Percentiles rank a stretch among this genome's conserved stretches.
phyloP scores from a whole-genome alignment of 257 asterid genomes.

The Scutellaria barbata region DNA sequence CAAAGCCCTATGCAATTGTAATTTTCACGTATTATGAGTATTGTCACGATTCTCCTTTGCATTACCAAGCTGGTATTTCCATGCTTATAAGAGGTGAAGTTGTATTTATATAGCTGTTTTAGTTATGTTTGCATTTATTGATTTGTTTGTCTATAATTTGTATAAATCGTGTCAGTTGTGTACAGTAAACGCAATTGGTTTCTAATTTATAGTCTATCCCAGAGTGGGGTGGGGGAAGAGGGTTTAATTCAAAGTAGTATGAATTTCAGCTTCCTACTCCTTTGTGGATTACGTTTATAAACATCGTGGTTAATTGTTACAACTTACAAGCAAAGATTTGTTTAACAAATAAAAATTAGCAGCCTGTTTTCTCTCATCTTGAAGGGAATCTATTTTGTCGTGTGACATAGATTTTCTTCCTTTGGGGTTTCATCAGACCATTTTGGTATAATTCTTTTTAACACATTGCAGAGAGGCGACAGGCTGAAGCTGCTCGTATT shows the following conservation, averaged over 20 bases:
- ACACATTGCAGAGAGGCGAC: constrained; percentile 77
- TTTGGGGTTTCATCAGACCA: neutral
- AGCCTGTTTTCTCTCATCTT: neutral
- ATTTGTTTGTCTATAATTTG: neutral
- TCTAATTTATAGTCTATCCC: neutral
- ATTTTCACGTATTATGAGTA: neutral
- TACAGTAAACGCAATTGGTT: neutral
- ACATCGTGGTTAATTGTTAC: neutral
- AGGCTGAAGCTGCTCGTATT: constrained; percentile 93
- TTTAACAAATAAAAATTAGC: neutral
- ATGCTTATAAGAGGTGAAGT: neutral
- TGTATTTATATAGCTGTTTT: neutral
- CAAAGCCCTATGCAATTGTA: neutral
- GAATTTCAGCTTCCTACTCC: neutral
- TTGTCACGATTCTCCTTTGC: neutral
- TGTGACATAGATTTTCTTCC: constrained; percentile 3
- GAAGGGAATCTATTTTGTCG: neutral
- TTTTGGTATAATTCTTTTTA: neutral
- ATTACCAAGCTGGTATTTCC: no score
- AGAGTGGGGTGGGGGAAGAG: no score
- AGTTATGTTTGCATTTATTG: neutral
- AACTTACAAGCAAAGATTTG: neutral
- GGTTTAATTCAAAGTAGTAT: no score
- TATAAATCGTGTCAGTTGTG: neutral
- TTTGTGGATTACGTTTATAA: neutral